Evolutionary conservation across 371 early-diverging fungal genomes (phyloP).

Genomic region (Entomophthora muscae): DNA sequence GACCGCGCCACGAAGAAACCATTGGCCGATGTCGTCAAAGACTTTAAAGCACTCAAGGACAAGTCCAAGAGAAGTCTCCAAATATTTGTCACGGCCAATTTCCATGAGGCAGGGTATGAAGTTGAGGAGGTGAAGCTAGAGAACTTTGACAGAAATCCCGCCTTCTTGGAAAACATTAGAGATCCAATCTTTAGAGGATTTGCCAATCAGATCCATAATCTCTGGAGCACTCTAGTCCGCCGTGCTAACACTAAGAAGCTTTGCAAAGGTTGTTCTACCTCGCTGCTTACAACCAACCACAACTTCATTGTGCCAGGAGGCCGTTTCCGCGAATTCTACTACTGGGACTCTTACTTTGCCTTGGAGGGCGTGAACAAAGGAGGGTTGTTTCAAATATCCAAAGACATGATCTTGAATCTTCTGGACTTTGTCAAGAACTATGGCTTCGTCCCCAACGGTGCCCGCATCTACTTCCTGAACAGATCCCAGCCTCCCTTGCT

Average conservation of each 20-base stretch:
- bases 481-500: constrained; percentile 79
- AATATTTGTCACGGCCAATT: constrained; percentile 37
- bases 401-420: too few species aligned
- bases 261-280: constrained; percentile 32
- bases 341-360: constrained; percentile 83
- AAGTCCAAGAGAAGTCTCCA: constrained; percentile 20
- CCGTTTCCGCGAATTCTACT: constrained; percentile 75
- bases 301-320: too few species aligned
- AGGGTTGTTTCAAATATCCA: too few species aligned
- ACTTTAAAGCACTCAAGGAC: too few species aligned
- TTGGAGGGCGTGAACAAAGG: too few species aligned
- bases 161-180: constrained; percentile 25
- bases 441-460: too few species aligned
- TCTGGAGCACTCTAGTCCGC: constrained; percentile 40
- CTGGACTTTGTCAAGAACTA: too few species aligned
- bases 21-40: too few species aligned
- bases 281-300: constrained; percentile 29
- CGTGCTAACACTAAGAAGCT: constrained; percentile 21
- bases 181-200: constrained; percentile 31
- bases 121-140: constrained; percentile 15
- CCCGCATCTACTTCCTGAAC: constrained; percentile 61
- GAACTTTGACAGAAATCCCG: constrained; percentile 19
- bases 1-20: too few species aligned
- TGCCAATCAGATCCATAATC: constrained; percentile 23
- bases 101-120: constrained; percentile 27